phyloP scores from a whole-genome alignment of 177 flowering plant species.

The Vitis hybrid region DNA sequence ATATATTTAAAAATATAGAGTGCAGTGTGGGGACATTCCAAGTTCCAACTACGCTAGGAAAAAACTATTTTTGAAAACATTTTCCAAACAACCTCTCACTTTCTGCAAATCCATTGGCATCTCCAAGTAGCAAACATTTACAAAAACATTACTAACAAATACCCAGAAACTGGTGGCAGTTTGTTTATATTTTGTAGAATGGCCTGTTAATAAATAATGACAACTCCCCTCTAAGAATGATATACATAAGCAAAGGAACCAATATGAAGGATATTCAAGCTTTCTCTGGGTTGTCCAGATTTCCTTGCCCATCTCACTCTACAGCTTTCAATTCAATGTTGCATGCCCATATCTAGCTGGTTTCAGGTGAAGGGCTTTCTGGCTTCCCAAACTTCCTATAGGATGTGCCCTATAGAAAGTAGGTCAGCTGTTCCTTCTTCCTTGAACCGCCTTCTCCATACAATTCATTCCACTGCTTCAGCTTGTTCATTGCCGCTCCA shows the following conservation, averaged over 20 bases:
- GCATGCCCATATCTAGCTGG: neutral
- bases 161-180: neutral
- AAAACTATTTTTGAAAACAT: neutral
- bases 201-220: neutral
- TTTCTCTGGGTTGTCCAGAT: neutral
- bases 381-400: neutral
- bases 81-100: neutral
- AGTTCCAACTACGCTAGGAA: too few relatives aligned
- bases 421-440: conserved; percentile 81
- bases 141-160: neutral
- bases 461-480: conserved; percentile 91
- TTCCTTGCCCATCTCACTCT: neutral
- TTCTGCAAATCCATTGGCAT: neutral
- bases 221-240: too few relatives aligned
- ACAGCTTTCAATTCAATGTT: neutral
- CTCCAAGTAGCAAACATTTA: conserved; percentile 13
- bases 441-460: conserved; percentile 99
- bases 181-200: neutral
- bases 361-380: conserved; percentile 1
- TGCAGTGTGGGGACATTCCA: too few relatives aligned
- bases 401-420: conserved; percentile 63
- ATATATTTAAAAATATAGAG: too few relatives aligned
- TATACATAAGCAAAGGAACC: neutral
- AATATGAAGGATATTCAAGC: neutral
- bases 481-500: conserved; percentile 78